Evolutionary conservation across 1,284 basidiomycete genomes (phyloP), one percentile per base, ranked within the genome.

Genomic region (Rhizopogon hawkerae): DNA sequence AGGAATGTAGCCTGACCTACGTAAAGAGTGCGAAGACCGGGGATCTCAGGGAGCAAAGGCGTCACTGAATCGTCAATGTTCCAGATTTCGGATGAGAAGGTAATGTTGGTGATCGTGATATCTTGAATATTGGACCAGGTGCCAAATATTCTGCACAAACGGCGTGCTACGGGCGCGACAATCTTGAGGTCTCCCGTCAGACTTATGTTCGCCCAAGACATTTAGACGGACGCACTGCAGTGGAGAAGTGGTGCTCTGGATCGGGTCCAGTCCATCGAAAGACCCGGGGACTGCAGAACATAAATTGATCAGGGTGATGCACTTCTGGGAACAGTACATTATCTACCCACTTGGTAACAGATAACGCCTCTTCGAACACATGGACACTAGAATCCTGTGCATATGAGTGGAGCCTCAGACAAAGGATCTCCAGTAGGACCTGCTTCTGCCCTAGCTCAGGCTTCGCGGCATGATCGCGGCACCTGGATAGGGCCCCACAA

Each of bases 221-320:
- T 42, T 43, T 18, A 11, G 26, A 43, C 11, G 31, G 24, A 67
- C 75, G 57, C 57, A 79, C 79, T 14, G 79, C 76, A 13, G 68
- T 77, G 1, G 78, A 79, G 58, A 79, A 79, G 56, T 81, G 76
- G 54, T 81, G 78, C 14, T 71, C 72, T 26, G 79, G 77, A 54
- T 79, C 78, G 4, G 77, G 77, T 4, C 79, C 76, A 29, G 67
- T 73, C 80, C 80, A 82, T 16, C 64, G 63, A 55, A 82, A 79
- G 14, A 54, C 60, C 47, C 60, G 65, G 34, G 78, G 76, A 51
- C 79, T 81, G 8, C 11, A 31, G 8, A 43, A 33, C 9, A n/a
- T 14, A 31, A 13, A 21, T 31, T 31, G 11, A 31, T 43, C 29
- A 43, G 41, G 41, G 29, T 29, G 11, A 43, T 43, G 29, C 41